Conservation (phyloP, 768 basidiomycete species). For the Leccinum broughii region DNA sequence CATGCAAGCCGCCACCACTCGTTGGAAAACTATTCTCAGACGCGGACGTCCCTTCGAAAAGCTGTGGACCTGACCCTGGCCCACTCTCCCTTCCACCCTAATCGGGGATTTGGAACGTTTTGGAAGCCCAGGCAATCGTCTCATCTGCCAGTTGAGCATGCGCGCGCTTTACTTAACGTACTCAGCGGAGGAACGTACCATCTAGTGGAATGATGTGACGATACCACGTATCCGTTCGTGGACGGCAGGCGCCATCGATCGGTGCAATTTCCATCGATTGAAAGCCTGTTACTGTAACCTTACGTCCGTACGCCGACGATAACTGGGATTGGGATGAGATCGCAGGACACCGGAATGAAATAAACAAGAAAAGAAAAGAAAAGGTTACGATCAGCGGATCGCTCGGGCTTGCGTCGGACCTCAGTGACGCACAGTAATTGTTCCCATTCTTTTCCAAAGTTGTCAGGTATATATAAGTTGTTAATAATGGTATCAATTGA, state of each 20-base stretch:
- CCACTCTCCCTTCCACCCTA: neutral
- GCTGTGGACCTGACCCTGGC: neutral
- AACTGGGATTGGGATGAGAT: neutral
- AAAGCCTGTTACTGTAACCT: neutral
- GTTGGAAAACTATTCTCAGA: neutral
- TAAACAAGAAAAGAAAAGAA: neutral
- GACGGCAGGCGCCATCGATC: conserved; percentile 20
- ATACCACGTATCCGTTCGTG: conserved; percentile 8
- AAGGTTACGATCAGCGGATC: conserved; percentile 19
- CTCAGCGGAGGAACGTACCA: neutral
- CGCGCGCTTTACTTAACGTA: neutral
- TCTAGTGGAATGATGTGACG: neutral
- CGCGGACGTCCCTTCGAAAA: neutral
- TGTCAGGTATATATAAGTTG: neutral
- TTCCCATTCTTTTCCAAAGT: conserved; percentile 8
- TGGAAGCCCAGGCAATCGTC: neutral
- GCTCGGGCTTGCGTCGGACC: conserved; percentile 2
- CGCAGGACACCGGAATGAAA: neutral
- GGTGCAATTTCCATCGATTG: conserved; percentile 18
- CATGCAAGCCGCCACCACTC: neutral
- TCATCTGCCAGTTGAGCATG: neutral
- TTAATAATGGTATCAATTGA: conserved; percentile 3
- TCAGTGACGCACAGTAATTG: neutral
- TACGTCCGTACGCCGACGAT: conserved; percentile 24
- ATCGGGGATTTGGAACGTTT: neutral